phyloP scores from a whole-genome alignment of 495 filamentous ascomycete genomes.

The Bombardia bombarda region DNA sequence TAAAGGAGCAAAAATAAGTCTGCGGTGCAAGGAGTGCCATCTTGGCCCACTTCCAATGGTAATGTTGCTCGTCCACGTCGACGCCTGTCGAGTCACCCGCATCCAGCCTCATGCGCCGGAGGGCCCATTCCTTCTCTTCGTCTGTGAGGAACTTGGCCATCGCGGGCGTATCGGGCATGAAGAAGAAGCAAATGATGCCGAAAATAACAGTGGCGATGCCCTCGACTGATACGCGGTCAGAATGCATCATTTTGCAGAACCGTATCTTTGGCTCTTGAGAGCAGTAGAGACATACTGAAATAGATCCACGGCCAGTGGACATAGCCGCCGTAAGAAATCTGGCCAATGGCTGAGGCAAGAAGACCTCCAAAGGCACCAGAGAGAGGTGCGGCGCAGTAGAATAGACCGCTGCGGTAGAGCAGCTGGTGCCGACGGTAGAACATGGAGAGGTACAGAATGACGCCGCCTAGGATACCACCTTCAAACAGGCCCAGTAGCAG shows the following conservation, averaged over 20 bases:
- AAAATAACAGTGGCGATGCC: conserved; percentile 35
- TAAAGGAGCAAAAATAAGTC: conserved; percentile 30
- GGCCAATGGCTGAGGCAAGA: conserved; percentile 44
- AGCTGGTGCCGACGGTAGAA: conserved; percentile 40
- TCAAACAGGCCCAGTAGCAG: conserved; percentile 56
- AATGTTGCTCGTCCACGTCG: conserved; percentile 36
- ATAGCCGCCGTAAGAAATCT: conserved; percentile 32
- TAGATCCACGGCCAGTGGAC: conserved; percentile 40
- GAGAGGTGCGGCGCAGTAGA: conserved; percentile 58
- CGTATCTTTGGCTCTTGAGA: too few relatives aligned
- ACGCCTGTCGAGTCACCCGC: conserved; percentile 27
- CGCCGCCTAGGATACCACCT: conserved; percentile 50
- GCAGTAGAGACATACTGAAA: conserved; percentile 21
- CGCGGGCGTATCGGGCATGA: conserved; percentile 38
- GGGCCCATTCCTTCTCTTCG: conserved; percentile 26
- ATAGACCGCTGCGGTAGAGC: conserved; percentile 39
- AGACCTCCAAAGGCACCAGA: conserved; percentile 59
- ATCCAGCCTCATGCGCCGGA: conserved; percentile 34
- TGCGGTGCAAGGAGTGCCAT: conserved; percentile 36
- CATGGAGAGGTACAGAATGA: conserved; percentile 43
- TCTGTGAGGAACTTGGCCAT: conserved; percentile 30
- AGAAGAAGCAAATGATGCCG: conserved; percentile 32
- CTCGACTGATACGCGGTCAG: conserved; percentile 21
- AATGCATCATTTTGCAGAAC: neutral
- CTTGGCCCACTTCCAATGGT: conserved; percentile 33